Conservation (phyloP, 2,329 filamentous ascomycete genomes). For the Ilyonectria robusta region DNA sequence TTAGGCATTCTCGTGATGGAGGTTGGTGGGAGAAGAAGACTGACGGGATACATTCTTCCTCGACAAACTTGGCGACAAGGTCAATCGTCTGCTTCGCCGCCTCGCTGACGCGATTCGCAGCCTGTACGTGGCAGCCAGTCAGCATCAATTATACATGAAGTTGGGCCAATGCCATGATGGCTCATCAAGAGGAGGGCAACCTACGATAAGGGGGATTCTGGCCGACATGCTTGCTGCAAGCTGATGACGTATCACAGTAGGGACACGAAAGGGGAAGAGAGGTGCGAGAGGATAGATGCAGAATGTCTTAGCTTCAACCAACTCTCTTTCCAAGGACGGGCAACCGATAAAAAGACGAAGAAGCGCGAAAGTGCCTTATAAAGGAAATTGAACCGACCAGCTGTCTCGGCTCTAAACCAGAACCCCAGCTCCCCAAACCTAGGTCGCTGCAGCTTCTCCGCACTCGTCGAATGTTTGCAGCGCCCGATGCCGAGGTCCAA, state of each 20-base stretch:
- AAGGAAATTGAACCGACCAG: background rate
- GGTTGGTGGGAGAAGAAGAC: constrained; percentile 41
- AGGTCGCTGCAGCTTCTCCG: constrained; percentile 41
- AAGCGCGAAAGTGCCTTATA: background rate
- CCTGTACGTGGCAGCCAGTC: constrained; percentile 50
- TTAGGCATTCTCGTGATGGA: background rate
- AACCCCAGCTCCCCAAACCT: constrained; percentile 1
- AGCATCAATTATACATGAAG: background rate
- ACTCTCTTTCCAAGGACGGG: background rate
- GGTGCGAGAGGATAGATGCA: background rate
- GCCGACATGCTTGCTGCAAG: constrained; percentile 47
- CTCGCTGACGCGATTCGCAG: constrained; percentile 79
- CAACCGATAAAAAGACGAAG: background rate
- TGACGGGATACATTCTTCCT: constrained; percentile 92
- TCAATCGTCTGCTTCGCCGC: constrained; percentile 88
- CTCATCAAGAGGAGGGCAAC: constrained; percentile 18
- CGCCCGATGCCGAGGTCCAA: constrained; percentile 44
- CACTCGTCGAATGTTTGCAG: constrained; percentile 43
- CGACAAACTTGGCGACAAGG: constrained; percentile 93
- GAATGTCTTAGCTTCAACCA: background rate
- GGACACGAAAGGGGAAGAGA: background rate
- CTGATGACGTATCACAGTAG: constrained; percentile 22
- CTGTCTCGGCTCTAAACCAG: background rate
- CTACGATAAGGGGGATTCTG: constrained; percentile 53
- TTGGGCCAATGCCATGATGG: background rate